Base-by-base conservation (phyloP, 352 stramenopile species). In the Pythium brachiatum region DNA sequence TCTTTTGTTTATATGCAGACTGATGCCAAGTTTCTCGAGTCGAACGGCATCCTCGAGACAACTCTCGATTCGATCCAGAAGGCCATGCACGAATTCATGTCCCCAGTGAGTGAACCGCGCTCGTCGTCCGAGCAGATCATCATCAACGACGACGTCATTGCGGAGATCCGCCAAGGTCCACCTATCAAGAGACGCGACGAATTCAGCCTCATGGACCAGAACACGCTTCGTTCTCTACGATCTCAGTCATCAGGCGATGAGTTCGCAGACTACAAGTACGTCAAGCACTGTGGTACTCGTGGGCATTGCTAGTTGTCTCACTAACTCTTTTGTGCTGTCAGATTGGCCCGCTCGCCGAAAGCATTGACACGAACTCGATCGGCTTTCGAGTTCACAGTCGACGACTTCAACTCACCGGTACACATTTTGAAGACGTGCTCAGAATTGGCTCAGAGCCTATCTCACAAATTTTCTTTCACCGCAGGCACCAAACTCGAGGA, bases 41-140 rank as follows among this genome's bases (percentile, higher is more conserved):
- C 84, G 4, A 90, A 74, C 20, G 41, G 41, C 2, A 86, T 93
- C n/a, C 65, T 90, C 18, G 84, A 91, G 58, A 90, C 84, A 7
- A 86, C 91, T n/a, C 65, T 90, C 18, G 84, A 91, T 58, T 92
- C 84, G 9, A 90, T 91, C 39, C 84, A 93, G 26, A 80, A 89
- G 47, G 82, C 89, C 26, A 91, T 93, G 82, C 83, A 86, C 11
- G 74, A 79, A 50, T 81, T 81, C 23, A 75, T 74, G 26, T 70
- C 69, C 3, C 69, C 72, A 1, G 52, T 70, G 3, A 51, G 68
- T 39, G 36, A 60, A 13, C 60, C 69, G n/a, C 70, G 64, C 7
- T 41, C 57, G 1, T 74, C 57, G 70, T 55, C 81, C 6, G 73
- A 86, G 26, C 55, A 78, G 16, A 70, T 85, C 43, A 77, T 93